Conservation (phyloP, 129 eudicot genomes). For the Arctium lappa region DNA sequence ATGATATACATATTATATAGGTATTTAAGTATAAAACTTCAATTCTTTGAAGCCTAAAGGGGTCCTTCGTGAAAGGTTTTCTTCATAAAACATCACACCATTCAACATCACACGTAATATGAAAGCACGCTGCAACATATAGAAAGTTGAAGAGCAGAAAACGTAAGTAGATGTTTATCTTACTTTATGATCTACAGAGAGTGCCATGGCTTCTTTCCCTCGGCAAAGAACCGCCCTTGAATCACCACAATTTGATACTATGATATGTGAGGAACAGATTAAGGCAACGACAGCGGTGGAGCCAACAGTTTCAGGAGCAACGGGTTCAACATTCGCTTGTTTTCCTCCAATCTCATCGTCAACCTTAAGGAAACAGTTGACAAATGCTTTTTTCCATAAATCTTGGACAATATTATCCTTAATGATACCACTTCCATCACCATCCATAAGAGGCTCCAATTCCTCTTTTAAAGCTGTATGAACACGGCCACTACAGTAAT, state of each 20-base stretch:
- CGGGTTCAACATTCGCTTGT: constrained; percentile 22
- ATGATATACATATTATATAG: neutral
- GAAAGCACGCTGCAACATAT: neutral
- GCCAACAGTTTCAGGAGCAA: constrained; percentile 46
- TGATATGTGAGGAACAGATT: constrained; percentile 47
- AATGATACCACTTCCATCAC: constrained; percentile 22
- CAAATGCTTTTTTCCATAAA: constrained; percentile 37
- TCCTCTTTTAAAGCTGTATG: constrained; percentile 57
- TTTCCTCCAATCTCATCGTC: constrained; percentile 44
- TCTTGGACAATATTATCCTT: constrained; percentile 20
- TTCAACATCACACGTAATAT: neutral
- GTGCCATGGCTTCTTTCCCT: constrained; percentile 51
- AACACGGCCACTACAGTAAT: constrained; percentile 53
- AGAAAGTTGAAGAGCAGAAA: neutral
- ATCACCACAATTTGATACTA: constrained; percentile 53
- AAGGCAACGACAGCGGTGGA: constrained; percentile 48
- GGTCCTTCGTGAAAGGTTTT: neutral
- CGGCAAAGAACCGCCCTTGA: constrained; percentile 53
- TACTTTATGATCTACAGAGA: constrained; percentile 53
- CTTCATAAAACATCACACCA: neutral
- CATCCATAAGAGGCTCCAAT: constrained; percentile 35
- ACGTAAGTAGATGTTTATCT: neutral
- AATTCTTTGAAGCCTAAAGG: neutral
- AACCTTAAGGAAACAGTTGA: constrained; percentile 39
- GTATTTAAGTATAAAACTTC: neutral